Conservation (phyloP, 2,329 filamentous ascomycete species). For the Botryotinia convoluta region DNA sequence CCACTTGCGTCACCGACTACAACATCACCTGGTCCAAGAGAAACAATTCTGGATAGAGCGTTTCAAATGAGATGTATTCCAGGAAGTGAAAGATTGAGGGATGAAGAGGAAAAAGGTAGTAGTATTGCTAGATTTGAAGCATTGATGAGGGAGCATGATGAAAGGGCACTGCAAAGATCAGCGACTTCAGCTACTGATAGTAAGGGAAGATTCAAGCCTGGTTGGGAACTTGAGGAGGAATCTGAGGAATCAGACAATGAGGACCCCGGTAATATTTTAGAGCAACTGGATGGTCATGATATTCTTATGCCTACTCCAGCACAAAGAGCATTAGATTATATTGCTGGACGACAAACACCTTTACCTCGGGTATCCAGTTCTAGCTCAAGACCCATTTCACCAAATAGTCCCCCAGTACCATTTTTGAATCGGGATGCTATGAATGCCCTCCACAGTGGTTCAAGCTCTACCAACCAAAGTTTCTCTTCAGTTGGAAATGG, state of each 20-base stretch:
- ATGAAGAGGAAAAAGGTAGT: slow-evolving; percentile 61
- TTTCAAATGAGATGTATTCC: slow-evolving; percentile 63
- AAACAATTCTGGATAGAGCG: slow-evolving; percentile 65
- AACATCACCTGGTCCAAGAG: slow-evolving; percentile 50
- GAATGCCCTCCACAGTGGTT: slow-evolving; percentile 32
- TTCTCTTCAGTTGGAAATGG: slow-evolving; percentile 13
- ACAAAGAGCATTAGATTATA: slow-evolving; percentile 38
- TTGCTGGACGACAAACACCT: slow-evolving; percentile 34
- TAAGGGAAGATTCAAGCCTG: slow-evolving; percentile 30
- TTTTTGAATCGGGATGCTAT: slow-evolving; percentile 36
- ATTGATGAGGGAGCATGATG: slow-evolving; percentile 60
- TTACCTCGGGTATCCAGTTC: slow-evolving; percentile 1
- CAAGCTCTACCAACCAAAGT: slow-evolving; percentile 17
- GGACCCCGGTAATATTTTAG: slow-evolving; percentile 40
- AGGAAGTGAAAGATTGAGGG: slow-evolving; percentile 50
- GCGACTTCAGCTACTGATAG: slow-evolving; percentile 10
- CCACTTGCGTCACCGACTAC: slow-evolving; percentile 37
- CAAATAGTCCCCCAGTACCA: slow-evolving; percentile 31
- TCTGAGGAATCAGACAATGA: slow-evolving; percentile 42
- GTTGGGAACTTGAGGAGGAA: slow-evolving; percentile 35
- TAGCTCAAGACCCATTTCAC: slow-evolving; percentile 28
- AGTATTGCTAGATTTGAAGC: slow-evolving; percentile 65
- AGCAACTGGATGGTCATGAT: slow-evolving; percentile 27
- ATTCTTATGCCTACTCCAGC: slow-evolving; percentile 36
- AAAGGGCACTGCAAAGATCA: slow-evolving; percentile 40